A percentile compares a stretch with the other conserved stretches of the same genome.
Conservation (phyloP, 768 basidiomycete species). For the Boletus eberwhitei region DNA sequence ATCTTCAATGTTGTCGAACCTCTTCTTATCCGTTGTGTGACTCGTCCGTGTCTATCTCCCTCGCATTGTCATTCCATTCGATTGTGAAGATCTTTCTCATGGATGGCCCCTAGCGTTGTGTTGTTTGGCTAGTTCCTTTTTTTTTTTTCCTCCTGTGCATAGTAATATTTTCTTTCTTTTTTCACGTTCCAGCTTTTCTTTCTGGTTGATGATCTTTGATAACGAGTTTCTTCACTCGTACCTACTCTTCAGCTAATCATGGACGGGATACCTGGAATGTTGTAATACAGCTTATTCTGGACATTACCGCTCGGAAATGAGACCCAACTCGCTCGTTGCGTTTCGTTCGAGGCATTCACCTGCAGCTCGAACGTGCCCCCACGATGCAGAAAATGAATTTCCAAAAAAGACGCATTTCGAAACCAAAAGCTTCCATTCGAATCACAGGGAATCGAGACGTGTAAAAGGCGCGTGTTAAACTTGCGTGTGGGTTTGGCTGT, state of each 20-base stretch:
- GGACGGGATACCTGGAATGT: conserved; percentile 34
- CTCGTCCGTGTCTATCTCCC: conserved; percentile 6
- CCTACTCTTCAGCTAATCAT: conserved; percentile 27
- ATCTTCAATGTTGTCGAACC: conserved; percentile 28
- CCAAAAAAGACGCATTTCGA: conserved; percentile 1
- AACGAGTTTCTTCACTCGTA: conserved; percentile 19
- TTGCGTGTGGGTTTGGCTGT: neutral
- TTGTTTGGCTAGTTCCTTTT: conserved; percentile 16
- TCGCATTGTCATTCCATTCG: conserved; percentile 8
- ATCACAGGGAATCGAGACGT: conserved; percentile 4
- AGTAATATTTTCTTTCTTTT: conserved; percentile 7
- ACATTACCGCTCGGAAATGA: conserved; percentile 19
- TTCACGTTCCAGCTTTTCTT: neutral
- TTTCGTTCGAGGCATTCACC: neutral
- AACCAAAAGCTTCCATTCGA: conserved; percentile 16
- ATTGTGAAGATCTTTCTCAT: conserved; percentile 6
- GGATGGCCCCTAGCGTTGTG: conserved; percentile 20
- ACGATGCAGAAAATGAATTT: conserved; percentile 9
- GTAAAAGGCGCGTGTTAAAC: neutral
- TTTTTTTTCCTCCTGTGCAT: conserved; percentile 19
- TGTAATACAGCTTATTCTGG: conserved; percentile 35
- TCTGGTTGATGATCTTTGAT: conserved; percentile 8
- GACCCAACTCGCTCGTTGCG: neutral
- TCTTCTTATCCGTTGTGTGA: conserved; percentile 8
- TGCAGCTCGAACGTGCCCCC: neutral